Evolutionary conservation across 495 filamentous ascomycete genomes (phyloP).

Genomic region (Aspergillus biplanus): DNA sequence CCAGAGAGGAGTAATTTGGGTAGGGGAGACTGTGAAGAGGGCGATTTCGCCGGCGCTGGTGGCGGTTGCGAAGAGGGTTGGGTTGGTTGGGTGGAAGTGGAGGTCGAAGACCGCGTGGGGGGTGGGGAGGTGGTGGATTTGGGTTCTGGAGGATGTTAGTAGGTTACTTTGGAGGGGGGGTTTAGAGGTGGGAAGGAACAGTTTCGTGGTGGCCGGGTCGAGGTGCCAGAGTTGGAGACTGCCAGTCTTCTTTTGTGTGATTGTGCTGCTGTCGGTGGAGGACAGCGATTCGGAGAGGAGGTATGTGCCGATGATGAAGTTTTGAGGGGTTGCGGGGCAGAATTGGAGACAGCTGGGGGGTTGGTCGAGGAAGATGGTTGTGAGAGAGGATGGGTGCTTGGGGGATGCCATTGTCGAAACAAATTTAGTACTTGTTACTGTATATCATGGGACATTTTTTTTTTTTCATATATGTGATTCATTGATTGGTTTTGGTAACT

Average conservation of each 20-base stretch:
- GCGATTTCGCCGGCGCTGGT: constrained; percentile 71
- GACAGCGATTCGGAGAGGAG: constrained; percentile 59
- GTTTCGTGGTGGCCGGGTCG: constrained; percentile 35
- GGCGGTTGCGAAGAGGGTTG: constrained; percentile 65
- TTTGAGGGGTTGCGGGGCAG: constrained; percentile 63
- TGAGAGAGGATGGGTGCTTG: constrained; percentile 33
- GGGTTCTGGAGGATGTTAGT: constrained; percentile 29
- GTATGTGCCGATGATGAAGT: constrained; percentile 88
- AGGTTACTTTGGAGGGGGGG: background rate
- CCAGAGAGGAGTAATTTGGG: constrained; percentile 37
- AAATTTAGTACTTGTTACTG: background rate
- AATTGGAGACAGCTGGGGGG: constrained; percentile 90
- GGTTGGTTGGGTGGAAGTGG: constrained; percentile 69
- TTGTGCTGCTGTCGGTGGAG: constrained; percentile 22
- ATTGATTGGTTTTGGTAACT: too few relatives aligned
- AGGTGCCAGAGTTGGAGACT: constrained; percentile 70
- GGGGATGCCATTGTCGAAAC: constrained; percentile 13
- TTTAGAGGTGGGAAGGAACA: constrained; percentile 41
- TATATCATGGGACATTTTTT: too few relatives aligned
- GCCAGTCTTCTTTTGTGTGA: constrained; percentile 67
- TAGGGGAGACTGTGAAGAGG: constrained; percentile 53
- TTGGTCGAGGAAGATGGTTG: constrained; percentile 50
- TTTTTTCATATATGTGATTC: too few relatives aligned
- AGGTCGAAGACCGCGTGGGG: constrained; percentile 82
- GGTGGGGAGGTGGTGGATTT: constrained; percentile 52